phyloP scores from a whole-genome alignment of 768 basidiomycete genomes.

The Nevesoporus exiguus region DNA sequence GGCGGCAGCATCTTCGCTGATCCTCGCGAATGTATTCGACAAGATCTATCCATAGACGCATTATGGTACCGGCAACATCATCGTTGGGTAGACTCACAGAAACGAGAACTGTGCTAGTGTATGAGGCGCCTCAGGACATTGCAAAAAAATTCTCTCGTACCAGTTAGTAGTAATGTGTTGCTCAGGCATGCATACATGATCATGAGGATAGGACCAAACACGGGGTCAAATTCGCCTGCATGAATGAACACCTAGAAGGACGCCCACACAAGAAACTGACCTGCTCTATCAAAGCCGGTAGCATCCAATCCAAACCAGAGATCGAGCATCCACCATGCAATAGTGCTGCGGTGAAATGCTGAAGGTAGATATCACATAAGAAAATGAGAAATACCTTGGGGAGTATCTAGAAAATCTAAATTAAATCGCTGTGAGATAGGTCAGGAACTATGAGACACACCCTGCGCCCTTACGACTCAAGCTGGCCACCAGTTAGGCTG shows the following conservation, averaged over 20 bases:
- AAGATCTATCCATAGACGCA: conserved; percentile 60
- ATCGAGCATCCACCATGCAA: conserved; percentile 95
- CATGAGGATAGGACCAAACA: conserved; percentile 92
- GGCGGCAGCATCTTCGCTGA: conserved; percentile 89
- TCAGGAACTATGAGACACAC: conserved; percentile 34
- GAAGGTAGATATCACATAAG: background rate
- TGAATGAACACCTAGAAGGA: conserved; percentile 4
- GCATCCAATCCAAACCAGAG: conserved; percentile 96
- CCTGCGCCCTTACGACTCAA: conserved; percentile 58
- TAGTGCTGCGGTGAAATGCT: conserved; percentile 40
- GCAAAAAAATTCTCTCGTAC: conserved; percentile 38
- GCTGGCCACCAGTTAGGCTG: conserved; percentile 34
- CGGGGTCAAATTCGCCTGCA: conserved; percentile 71
- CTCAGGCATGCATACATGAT: conserved; percentile 88
- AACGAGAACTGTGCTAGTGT: conserved; percentile 57
- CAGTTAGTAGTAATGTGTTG: conserved; percentile 88
- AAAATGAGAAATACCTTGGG: conserved; percentile 32
- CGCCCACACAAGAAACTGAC: conserved; percentile 42
- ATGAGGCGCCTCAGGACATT: conserved; percentile 1
- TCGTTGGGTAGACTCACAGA: conserved; percentile 48
- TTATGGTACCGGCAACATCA: background rate
- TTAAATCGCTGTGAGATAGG: background rate
- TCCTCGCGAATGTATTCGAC: conserved; percentile 91
- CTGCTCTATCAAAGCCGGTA: conserved; percentile 76
- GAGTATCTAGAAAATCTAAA: conserved; percentile 27